Conservation (phyloP, 306 rosid species). For the Acacia melanoxylon region DNA sequence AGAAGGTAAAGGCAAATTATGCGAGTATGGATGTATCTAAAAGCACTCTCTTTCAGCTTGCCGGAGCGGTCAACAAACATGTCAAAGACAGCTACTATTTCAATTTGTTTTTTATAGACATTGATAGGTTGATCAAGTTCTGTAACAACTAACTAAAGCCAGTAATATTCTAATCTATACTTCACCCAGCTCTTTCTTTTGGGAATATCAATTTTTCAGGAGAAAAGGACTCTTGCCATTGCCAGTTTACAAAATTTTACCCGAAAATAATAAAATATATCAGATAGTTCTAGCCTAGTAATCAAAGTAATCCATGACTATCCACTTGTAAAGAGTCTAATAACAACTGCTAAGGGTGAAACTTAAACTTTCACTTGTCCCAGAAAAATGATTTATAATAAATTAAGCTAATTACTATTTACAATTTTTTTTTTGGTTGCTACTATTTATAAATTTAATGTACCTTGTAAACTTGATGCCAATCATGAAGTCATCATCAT, state of each 20-base stretch:
- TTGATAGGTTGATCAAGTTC: not conserved
- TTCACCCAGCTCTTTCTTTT: not conserved
- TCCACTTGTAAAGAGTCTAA: not conserved
- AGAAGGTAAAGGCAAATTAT: not conserved
- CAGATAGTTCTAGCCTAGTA: not conserved
- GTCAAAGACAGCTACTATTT: not conserved
- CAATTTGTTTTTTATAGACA: not conserved
- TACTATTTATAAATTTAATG: conserved; percentile 20
- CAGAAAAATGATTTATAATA: conserved; percentile 18
- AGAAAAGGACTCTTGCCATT: not conserved
- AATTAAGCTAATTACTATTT: conserved; percentile 6
- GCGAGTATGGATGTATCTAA: not conserved
- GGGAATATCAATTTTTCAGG: not conserved
- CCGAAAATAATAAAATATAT: not conserved
- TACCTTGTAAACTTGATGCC: conserved; percentile 94
- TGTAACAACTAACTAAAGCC: not conserved
- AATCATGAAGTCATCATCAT: conserved; percentile 81
- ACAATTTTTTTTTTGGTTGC: too few species aligned
- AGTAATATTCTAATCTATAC: not conserved
- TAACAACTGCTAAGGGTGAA: not conserved
- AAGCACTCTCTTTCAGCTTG: not conserved
- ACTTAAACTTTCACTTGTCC: conserved; percentile 17
- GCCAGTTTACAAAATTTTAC: not conserved
- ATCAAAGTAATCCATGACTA: not conserved
- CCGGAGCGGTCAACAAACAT: not conserved